phyloP scores from a whole-genome alignment of 73 alveolate species.

The Durusdinium trenchii region DNA sequence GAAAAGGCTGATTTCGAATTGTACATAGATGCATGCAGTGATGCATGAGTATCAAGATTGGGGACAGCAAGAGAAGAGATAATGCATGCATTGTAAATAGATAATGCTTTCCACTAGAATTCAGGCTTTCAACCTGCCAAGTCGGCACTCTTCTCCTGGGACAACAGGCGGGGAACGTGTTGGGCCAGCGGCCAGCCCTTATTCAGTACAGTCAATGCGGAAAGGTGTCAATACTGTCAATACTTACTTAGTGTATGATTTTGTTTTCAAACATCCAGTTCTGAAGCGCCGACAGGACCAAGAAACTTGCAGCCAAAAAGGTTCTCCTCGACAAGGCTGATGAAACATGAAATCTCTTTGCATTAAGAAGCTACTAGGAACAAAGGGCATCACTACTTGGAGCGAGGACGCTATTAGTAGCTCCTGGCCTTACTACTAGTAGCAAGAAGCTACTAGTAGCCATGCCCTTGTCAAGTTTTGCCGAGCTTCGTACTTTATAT shows the following conservation, averaged over 20 bases:
- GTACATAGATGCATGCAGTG: too few species aligned
- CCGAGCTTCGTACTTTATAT: not conserved
- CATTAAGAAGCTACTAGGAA: too few species aligned
- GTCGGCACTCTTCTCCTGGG: constrained; percentile 70
- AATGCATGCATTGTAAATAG: too few species aligned
- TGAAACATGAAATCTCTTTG: not conserved
- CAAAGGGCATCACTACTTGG: not conserved
- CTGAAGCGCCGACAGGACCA: constrained; percentile 17
- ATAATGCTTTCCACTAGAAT: too few species aligned
- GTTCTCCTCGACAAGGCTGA: constrained; percentile 61
- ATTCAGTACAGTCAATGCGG: not conserved
- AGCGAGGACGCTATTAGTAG: not conserved
- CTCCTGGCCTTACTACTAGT: not conserved
- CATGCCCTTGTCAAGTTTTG: not conserved
- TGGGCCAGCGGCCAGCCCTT: not conserved
- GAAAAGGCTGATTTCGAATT: too few species aligned
- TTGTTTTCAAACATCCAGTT: not conserved
- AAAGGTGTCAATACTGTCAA: not conserved
- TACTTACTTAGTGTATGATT: not conserved
- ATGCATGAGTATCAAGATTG: too few species aligned
- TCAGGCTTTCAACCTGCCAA: constrained; percentile 79
- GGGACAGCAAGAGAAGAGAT: too few species aligned
- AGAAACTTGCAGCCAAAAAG: constrained; percentile 57
- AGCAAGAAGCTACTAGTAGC: not conserved
- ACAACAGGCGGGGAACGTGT: constrained; percentile 9